Evolutionary conservation across 768 basidiomycete species (phyloP).

Genomic region (Suillus tomentosus): DNA sequence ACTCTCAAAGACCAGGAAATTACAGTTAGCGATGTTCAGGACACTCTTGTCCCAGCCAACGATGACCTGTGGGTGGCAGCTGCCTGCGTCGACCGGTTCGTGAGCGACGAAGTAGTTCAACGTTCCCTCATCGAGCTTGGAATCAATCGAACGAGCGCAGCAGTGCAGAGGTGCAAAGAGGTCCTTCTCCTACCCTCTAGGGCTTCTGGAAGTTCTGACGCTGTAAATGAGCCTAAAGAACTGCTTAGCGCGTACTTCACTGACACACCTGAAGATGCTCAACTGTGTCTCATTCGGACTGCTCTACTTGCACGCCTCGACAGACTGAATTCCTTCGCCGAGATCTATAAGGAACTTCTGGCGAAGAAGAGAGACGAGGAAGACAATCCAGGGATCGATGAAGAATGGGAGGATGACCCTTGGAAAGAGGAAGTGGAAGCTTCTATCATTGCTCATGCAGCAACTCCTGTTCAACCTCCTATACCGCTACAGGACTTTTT

Average conservation of each 20-base stretch:
- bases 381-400: constrained; percentile 32
- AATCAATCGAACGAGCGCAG: constrained; percentile 55
- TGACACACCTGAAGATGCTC: constrained; percentile 58
- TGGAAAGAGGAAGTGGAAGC: constrained; percentile 57
- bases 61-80: constrained; percentile 80
- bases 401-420: constrained; percentile 58
- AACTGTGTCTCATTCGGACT: constrained; percentile 63
- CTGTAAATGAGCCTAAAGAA: constrained; percentile 21
- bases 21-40: constrained; percentile 47
- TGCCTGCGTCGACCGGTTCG: constrained; percentile 69
- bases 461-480: constrained; percentile 37
- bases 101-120: constrained; percentile 59
- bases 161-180: constrained; percentile 49
- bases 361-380: constrained; percentile 27
- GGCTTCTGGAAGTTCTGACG: constrained; percentile 15
- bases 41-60: constrained; percentile 49
- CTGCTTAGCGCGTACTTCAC: constrained; percentile 56
- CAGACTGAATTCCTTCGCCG: constrained; percentile 69
- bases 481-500: constrained; percentile 70
- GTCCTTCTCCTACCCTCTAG: constrained; percentile 27
- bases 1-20: constrained; percentile 58
- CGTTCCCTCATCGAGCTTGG: constrained; percentile 63
- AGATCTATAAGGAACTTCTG: constrained; percentile 51
- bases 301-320: constrained; percentile 71
- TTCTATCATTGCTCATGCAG: constrained; percentile 22